A percentile compares a stretch with the other conserved stretches of the same genome.
Conservation (phyloP, 148 eudicot genomes). For the Gaultheria prostrata region DNA sequence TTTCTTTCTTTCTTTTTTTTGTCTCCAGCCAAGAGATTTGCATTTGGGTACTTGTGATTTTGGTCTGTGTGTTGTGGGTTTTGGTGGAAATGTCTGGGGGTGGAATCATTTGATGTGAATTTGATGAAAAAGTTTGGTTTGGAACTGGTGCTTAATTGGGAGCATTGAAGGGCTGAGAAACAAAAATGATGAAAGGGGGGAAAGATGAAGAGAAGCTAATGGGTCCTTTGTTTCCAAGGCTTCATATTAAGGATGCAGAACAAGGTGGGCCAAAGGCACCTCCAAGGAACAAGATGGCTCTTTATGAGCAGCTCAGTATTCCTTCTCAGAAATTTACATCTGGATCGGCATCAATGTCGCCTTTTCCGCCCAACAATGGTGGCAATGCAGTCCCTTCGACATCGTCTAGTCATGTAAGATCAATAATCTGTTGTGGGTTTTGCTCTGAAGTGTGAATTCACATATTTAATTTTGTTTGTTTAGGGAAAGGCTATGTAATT, state of each 20-base stretch:
- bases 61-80: constrained; percentile 8
- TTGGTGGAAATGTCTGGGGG: constrained; percentile 6
- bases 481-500: not conserved
- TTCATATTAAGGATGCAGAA: constrained; percentile 61
- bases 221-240: constrained; percentile 74
- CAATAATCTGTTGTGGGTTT: not conserved
- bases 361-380: constrained; percentile 29
- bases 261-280: constrained; percentile 72
- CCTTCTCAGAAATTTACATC: constrained; percentile 34
- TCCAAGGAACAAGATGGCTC: constrained; percentile 88
- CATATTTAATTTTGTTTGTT: constrained; percentile 1
- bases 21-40: constrained; percentile 21
- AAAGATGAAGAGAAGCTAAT: constrained; percentile 45
- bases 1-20: constrained; percentile 7
- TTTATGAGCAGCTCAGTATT: constrained; percentile 49
- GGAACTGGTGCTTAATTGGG: constrained; percentile 5
- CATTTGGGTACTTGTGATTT: constrained; percentile 11
- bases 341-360: constrained; percentile 31
- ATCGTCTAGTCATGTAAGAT: constrained; percentile 49
- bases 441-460: not conserved
- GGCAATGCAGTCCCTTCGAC: constrained; percentile 21
- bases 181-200: constrained; percentile 33
- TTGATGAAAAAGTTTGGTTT: constrained; percentile 9
- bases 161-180: constrained; percentile 3
- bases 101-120: constrained; percentile 5